phyloP scores from a whole-genome alignment of 164 flowering plant genomes.

The Piper betle region DNA sequence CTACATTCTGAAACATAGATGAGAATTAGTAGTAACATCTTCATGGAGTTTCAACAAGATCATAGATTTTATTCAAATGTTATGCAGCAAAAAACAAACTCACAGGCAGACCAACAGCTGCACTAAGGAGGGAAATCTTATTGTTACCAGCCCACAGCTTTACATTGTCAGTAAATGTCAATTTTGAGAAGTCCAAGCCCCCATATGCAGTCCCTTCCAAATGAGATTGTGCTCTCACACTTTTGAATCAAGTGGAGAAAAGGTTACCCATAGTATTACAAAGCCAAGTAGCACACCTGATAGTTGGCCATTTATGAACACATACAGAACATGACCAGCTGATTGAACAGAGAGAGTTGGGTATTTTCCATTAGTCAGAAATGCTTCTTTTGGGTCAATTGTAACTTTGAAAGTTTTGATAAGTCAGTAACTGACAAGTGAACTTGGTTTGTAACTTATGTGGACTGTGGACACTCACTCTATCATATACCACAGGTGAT shows the following conservation, averaged over 20 bases:
- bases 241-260: not conserved
- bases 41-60: too few relatives aligned
- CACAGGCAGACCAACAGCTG: slow-evolving; percentile 88
- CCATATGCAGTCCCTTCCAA: slow-evolving; percentile 69
- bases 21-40: not conserved
- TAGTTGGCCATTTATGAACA: slow-evolving; percentile 63
- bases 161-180: slow-evolving; percentile 43
- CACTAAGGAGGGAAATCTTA: slow-evolving; percentile 65
- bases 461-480: slow-evolving; percentile 32
- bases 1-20: slow-evolving; percentile 34
- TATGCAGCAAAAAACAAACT: slow-evolving; percentile 6
- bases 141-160: slow-evolving; percentile 59
- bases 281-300: slow-evolving; percentile 32
- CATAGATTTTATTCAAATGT: too few relatives aligned
- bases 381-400: slow-evolving; percentile 43
- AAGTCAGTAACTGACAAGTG: not conserved
- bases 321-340: slow-evolving; percentile 83
- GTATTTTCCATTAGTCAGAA: slow-evolving; percentile 42
- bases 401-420: slow-evolving; percentile 29
- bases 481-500: slow-evolving; percentile 87
- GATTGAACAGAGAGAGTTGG: slow-evolving; percentile 65
- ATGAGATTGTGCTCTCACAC: not conserved
- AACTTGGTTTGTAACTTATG: not conserved
- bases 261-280: not conserved
- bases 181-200: slow-evolving; percentile 37